phyloP scores from a whole-genome alignment of 345 rosid genomes.

The Gossypium thurberi region DNA sequence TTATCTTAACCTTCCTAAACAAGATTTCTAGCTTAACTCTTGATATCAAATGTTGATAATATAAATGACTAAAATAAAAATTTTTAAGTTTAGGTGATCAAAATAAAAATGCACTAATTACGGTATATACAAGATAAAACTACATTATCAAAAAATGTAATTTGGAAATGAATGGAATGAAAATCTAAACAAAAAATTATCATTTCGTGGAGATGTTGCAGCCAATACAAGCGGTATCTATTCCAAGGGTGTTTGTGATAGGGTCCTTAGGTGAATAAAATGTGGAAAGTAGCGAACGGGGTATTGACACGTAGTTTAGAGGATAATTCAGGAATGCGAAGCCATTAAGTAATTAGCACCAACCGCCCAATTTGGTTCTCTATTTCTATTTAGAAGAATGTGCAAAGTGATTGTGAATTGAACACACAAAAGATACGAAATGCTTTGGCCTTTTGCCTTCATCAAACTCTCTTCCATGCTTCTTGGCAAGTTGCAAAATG shows the following conservation, averaged over 20 bases:
- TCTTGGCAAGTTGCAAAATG: slow-evolving; percentile 35
- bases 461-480: slow-evolving; percentile 14
- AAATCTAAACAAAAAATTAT: not conserved
- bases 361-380: slow-evolving; percentile 12
- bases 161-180: no score
- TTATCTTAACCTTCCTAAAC: no score
- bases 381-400: not conserved
- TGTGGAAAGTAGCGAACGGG: slow-evolving; percentile 14
- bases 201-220: no score
- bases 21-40: no score
- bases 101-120: no score
- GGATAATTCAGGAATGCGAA: not conserved
- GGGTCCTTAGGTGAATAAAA: not conserved
- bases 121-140: no score
- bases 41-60: no score
- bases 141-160: no score
- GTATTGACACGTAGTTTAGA: slow-evolving; percentile 15
- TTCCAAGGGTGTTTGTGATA: not conserved
- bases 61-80: no score
- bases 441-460: slow-evolving; percentile 11
- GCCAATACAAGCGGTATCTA: no score
- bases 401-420: slow-evolving; percentile 2
- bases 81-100: accelerated
- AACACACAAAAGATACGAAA: slow-evolving; percentile 24
- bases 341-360: slow-evolving; percentile 7